phyloP scores from a whole-genome alignment of 805 yeast species.

The Candida methanosorbosa region DNA sequence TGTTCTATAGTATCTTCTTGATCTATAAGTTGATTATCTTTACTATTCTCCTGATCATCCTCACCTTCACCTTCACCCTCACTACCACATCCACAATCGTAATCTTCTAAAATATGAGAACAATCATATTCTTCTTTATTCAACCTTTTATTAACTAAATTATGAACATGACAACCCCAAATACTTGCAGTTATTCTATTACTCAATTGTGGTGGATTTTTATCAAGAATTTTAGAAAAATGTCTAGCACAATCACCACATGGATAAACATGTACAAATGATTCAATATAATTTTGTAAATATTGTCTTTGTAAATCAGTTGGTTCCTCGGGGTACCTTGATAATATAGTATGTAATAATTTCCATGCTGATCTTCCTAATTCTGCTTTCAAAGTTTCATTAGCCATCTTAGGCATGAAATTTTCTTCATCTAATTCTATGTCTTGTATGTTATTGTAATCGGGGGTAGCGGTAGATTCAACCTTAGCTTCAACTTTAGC shows the following conservation, averaged over 20 bases:
- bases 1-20: constrained; percentile 25
- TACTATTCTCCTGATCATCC: background rate
- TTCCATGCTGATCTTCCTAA: constrained; percentile 92
- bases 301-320: constrained; percentile 52
- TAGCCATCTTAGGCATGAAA: constrained; percentile 93
- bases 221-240: constrained; percentile 57
- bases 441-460: too few species aligned
- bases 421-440: too few species aligned
- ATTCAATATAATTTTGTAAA: constrained; percentile 50
- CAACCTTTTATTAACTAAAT: constrained; percentile 69
- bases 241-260: constrained; percentile 97
- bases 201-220: constrained; percentile 79
- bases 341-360: constrained; percentile 82
- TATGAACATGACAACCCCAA: constrained; percentile 96
- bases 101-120: constrained; percentile 73
- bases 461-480: too few species aligned
- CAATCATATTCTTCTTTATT: constrained; percentile 76
- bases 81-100: constrained; percentile 91
- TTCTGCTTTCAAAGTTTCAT: constrained; percentile 58
- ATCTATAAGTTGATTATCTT: constrained; percentile 1
- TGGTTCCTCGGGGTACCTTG: constrained; percentile 87
- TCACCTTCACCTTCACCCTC: constrained; percentile 49
- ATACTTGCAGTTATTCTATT: constrained; percentile 74
- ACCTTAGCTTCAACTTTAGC: too few species aligned
- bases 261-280: constrained; percentile 90